Conservation (phyloP, 441 rosid genomes). For the Aquilaria agallochum region DNA sequence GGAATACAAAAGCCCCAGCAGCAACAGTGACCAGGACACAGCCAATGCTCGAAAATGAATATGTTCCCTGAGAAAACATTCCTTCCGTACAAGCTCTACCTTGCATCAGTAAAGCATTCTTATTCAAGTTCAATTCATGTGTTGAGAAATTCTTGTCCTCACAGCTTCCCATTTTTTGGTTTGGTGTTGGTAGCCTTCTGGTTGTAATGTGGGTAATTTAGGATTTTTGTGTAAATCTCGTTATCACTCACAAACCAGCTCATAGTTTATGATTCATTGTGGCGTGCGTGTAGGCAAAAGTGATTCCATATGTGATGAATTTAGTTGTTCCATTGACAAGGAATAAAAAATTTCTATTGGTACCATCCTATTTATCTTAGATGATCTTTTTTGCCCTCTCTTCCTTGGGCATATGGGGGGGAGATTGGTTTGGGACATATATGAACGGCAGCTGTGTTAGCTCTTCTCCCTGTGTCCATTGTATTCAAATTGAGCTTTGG, state of each 20-base stretch:
- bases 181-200: slow-evolving; percentile 25
- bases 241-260: slow-evolving; percentile 24
- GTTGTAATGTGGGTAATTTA: slow-evolving; percentile 40
- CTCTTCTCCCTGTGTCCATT: too few relatives aligned
- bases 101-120: slow-evolving; percentile 22
- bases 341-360: slow-evolving; percentile 32
- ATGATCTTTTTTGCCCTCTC: too few relatives aligned
- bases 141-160: slow-evolving; percentile 32
- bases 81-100: slow-evolving; percentile 21
- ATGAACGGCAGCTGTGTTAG: too few relatives aligned
- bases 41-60: slow-evolving; percentile 79
- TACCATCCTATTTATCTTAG: too few relatives aligned
- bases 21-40: slow-evolving; percentile 86
- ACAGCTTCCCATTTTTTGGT: slow-evolving; percentile 30
- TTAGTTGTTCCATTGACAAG: slow-evolving; percentile 39
- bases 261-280: slow-evolving; percentile 50
- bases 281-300: slow-evolving; percentile 36
- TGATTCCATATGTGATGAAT: slow-evolving; percentile 34
- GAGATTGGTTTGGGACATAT: too few relatives aligned
- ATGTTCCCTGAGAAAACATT: slow-evolving; percentile 42
- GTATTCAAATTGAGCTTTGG: too few relatives aligned
- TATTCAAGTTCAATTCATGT: slow-evolving; percentile 37
- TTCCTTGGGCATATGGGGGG: too few relatives aligned
- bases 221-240: slow-evolving; percentile 50
- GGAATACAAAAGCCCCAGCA: slow-evolving; percentile 72